Evolutionary conservation across 1,139 yeast genomes (phyloP).

Genomic region (Geotrichum candidum): DNA sequence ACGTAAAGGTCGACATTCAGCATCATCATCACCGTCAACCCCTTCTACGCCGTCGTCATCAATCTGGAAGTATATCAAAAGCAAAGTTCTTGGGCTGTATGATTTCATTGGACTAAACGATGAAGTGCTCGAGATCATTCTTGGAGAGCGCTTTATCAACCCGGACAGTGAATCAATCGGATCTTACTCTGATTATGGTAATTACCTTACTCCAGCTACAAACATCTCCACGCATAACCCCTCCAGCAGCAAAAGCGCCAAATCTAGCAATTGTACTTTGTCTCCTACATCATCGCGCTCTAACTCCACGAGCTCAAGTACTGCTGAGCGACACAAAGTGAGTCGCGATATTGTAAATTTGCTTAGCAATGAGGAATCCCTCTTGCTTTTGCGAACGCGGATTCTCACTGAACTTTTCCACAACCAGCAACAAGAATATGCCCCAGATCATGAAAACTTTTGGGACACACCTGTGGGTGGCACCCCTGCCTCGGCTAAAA

Average conservation of each 20-base stretch:
- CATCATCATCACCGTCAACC: background rate
- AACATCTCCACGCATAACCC: background rate
- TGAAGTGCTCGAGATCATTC: slow-evolving; percentile 31
- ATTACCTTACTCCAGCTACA: slow-evolving; percentile 11
- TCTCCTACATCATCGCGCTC: slow-evolving; percentile 4
- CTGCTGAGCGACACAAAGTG: background rate
- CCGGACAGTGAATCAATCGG: slow-evolving; percentile 5
- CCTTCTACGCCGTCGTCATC: background rate
- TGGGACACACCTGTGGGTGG: background rate
- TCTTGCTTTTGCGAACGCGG: background rate
- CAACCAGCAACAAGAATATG: background rate
- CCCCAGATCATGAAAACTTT: background rate
- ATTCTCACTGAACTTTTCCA: background rate
- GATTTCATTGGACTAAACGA: slow-evolving; percentile 32
- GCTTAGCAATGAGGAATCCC: background rate
- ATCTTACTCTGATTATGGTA: background rate
- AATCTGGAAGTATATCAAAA: slow-evolving; percentile 22
- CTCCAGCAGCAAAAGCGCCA: no score
- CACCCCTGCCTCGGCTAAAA: slow-evolving; percentile 2
- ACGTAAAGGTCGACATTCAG: background rate
- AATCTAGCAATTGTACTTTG: background rate
- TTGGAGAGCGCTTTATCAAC: slow-evolving; percentile 27
- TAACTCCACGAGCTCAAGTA: background rate
- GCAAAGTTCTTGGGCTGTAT: slow-evolving; percentile 22
- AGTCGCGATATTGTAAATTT: background rate